These are phyloP conservation scores for Aspergillus texensis DNA, from an alignment of 2,329 filamentous ascomycete genomes.

Conservation along the genomic window DNA sequence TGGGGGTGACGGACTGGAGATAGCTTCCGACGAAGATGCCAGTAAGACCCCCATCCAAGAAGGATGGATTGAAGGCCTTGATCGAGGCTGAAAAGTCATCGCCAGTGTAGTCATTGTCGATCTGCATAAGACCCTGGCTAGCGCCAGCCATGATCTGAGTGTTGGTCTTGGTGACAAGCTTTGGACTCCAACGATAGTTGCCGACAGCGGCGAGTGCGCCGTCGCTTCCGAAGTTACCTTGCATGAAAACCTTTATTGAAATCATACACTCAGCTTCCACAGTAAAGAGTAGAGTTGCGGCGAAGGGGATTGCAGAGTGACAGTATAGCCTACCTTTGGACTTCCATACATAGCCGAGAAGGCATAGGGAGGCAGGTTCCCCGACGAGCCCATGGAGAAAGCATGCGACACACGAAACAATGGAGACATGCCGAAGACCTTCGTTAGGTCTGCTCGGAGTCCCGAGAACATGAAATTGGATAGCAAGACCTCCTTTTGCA, in stretches of 20 bases:
- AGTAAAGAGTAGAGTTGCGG: not conserved
- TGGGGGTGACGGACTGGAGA: constrained; percentile 87
- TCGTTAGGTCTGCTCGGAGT: constrained; percentile 92
- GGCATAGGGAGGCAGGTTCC: constrained; percentile 83
- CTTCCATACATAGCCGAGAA: constrained; percentile 94
- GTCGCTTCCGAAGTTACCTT: constrained; percentile 94
- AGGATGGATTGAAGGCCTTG: constrained; percentile 94
- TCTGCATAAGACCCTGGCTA: constrained; percentile 82
- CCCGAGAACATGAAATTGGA: constrained; percentile 97
- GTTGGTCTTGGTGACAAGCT: constrained; percentile 82
- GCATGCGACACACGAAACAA: constrained; percentile 98
- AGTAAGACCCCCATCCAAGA: constrained; percentile 87
- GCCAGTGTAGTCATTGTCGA: constrained; percentile 95
- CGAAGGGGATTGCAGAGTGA: not conserved
- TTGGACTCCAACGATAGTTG: constrained; percentile 86
- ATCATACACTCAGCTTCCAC: constrained; percentile 15
- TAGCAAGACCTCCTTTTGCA: constrained; percentile 93
- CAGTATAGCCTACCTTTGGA: constrained; percentile 69
- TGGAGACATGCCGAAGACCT: constrained; percentile 89
- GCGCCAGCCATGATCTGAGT: constrained; percentile 79
- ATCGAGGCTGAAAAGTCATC: constrained; percentile 89
- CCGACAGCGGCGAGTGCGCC: constrained; percentile 83
- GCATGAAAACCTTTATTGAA: constrained; percentile 76
- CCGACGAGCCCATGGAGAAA: constrained; percentile 87
- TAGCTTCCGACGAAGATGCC: constrained; percentile 97